Evolutionary conservation across 129 eudicot species (phyloP).

Genomic region (Solidago caesia): DNA sequence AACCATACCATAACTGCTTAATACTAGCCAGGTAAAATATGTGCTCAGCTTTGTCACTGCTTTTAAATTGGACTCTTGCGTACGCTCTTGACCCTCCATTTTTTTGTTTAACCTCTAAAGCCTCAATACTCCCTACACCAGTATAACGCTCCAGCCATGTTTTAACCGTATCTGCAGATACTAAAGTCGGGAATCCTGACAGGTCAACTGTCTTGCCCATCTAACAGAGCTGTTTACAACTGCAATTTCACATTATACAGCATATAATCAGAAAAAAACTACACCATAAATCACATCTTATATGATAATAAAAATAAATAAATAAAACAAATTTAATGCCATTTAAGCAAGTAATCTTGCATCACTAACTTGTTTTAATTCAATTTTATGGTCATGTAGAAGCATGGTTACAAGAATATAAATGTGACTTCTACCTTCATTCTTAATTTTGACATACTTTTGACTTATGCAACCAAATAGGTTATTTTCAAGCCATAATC

Average conservation of each 20-base stretch:
- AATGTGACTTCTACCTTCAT: no score
- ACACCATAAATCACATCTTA: constrained; percentile 1
- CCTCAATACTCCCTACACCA: constrained; percentile 61
- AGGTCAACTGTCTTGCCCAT: constrained; percentile 85
- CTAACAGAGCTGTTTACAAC: constrained; percentile 19
- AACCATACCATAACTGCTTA: constrained; percentile 40
- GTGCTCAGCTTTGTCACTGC: constrained; percentile 30
- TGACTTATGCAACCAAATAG: no score
- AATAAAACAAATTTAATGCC: neutral
- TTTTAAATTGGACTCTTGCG: constrained; percentile 65
- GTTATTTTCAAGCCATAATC: no score
- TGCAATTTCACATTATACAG: constrained; percentile 20
- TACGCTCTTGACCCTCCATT: constrained; percentile 44
- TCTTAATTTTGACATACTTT: no score
- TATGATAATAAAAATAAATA: neutral
- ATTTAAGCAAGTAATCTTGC: neutral
- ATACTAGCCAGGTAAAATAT: constrained; percentile 32
- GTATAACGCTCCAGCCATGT: constrained; percentile 42
- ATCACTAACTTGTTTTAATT: neutral
- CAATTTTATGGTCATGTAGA: no score
- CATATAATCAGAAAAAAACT: constrained; percentile 12
- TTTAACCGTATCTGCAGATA: constrained; percentile 47
- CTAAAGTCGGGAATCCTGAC: constrained; percentile 53
- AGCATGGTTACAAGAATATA: no score
- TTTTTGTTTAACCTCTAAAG: constrained; percentile 54